Evolutionary conservation across 495 filamentous ascomycete species (phyloP), one percentile per base, ranked within the genome.

Genomic region (Penicillium bialowiezense): DNA sequence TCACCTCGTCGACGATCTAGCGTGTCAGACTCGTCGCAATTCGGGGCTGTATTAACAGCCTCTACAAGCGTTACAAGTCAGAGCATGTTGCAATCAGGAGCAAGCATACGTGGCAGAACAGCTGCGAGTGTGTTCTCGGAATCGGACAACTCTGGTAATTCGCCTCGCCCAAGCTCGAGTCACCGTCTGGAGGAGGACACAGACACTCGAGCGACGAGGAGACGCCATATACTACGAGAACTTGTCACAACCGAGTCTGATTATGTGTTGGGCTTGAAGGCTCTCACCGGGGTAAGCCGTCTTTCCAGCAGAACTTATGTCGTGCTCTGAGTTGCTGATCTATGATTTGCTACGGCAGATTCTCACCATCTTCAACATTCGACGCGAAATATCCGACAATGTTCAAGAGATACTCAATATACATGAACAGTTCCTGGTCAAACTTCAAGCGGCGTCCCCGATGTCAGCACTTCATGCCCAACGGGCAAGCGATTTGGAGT

Each of bases 251-350:
- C 90, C 0, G 93, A 97, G 66, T 86, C 91, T 59, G 84, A 88
- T 55, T 97, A 97, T 68, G 80, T 97, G 46, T 82, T 81, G 14
- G 92, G 95, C 52, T 65, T 97, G 43, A 89, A 88, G 57, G 87
- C 91, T 41, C 73, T 98, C 48, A 82, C 86, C 56, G 89, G 91
- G 62, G 93, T 95, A 71, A 58, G 78, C 70, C 24, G 12, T 20
- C 14, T 18, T 15, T 17, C 1, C 28, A n/a, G 0, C 41, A 17
- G 3, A 7, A 41, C 23, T 2, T 33, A 12, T n/a, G n/a, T n/a
- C n/a, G n/a, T n/a, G 37, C 3, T 9, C 3, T 26, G 13, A 7
- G 5, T 29, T 44, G 17, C 35, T 50, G 19, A 50, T 8, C 23
- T 26, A 34, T 24, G 36, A 7, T 7, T 38, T 32, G 5, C 32